Evolutionary conservation across 73 alveolate genomes (phyloP).

Genomic region (Paramecium biaurelia): DNA sequence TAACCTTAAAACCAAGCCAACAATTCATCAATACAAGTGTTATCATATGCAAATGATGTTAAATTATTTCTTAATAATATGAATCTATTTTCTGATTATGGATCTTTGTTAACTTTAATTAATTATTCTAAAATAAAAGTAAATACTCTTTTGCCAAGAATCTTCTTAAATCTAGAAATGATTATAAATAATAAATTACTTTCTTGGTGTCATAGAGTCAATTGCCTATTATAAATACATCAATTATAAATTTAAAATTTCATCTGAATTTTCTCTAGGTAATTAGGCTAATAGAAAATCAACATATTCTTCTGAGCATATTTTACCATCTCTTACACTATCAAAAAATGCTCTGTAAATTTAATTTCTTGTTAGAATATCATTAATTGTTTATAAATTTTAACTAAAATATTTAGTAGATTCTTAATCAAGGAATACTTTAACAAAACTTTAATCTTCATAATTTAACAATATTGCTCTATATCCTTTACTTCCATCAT

Average conservation of each 20-base stretch:
- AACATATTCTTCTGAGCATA: slow-evolving; percentile 52
- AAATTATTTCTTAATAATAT: slow-evolving; percentile 44
- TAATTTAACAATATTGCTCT: slow-evolving; percentile 50
- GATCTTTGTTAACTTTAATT: neutral
- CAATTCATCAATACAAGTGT: neutral
- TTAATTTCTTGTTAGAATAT: slow-evolving; percentile 54
- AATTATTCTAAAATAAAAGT: neutral
- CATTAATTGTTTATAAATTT: slow-evolving; percentile 34
- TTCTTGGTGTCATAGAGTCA: slow-evolving; percentile 51
- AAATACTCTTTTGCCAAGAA: slow-evolving; percentile 46
- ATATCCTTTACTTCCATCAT: slow-evolving; percentile 47
- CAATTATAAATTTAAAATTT: slow-evolving; percentile 43
- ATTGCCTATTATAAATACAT: slow-evolving; percentile 13
- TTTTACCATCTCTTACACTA: slow-evolving; percentile 64
- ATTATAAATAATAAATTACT: neutral
- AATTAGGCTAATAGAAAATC: slow-evolving; percentile 30
- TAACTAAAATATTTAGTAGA: slow-evolving; percentile 23
- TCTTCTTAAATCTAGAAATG: neutral
- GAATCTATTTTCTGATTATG: slow-evolving; percentile 21
- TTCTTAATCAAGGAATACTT: slow-evolving; percentile 51
- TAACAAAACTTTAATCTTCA: slow-evolving; percentile 58
- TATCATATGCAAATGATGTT: slow-evolving; percentile 39
- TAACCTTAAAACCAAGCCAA: slow-evolving; percentile 49
- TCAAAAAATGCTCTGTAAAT: slow-evolving; percentile 64
- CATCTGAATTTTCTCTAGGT: slow-evolving; percentile 58